Evolutionary conservation across 495 filamentous ascomycete genomes (phyloP).

Genomic region (Tetracladium marchalianum): DNA sequence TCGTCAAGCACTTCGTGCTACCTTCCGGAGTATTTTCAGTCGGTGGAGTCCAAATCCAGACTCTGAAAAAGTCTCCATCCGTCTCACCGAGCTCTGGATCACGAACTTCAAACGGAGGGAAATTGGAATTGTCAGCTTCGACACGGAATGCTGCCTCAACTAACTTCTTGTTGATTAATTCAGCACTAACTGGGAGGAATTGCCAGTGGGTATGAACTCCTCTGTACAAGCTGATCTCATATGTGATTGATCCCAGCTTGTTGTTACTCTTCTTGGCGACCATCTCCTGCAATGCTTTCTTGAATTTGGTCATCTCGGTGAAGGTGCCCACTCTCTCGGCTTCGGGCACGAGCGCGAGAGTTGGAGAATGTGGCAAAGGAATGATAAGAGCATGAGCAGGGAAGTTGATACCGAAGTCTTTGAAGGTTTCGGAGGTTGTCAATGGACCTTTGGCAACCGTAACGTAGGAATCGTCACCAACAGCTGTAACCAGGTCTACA

Average conservation of each 20-base stretch:
- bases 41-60: constrained; percentile 60
- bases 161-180: constrained; percentile 53
- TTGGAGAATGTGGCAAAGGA: constrained; percentile 67
- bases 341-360: constrained; percentile 49
- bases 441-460: constrained; percentile 90
- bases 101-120: constrained; percentile 42
- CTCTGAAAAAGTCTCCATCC: constrained; percentile 71
- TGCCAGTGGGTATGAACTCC: constrained; percentile 94
- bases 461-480: constrained; percentile 76
- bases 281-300: constrained; percentile 62
- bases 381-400: constrained; percentile 88
- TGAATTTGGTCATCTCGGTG: constrained; percentile 74
- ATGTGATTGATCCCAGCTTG: constrained; percentile 72
- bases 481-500: constrained; percentile 79
- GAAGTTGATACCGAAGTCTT: constrained; percentile 49
- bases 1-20: constrained; percentile 35
- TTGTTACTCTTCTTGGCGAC: constrained; percentile 37
- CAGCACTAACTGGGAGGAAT: constrained; percentile 66
- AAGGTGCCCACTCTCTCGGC: constrained; percentile 46
- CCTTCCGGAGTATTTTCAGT: constrained; percentile 28
- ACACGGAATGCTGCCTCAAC: constrained; percentile 80
- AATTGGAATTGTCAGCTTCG: constrained; percentile 66
- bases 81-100: constrained; percentile 25
- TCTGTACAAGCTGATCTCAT: constrained; percentile 69
- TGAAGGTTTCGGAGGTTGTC: constrained; percentile 54